Conservation (phyloP, 306 rosid species). For the Morella rubra region DNA sequence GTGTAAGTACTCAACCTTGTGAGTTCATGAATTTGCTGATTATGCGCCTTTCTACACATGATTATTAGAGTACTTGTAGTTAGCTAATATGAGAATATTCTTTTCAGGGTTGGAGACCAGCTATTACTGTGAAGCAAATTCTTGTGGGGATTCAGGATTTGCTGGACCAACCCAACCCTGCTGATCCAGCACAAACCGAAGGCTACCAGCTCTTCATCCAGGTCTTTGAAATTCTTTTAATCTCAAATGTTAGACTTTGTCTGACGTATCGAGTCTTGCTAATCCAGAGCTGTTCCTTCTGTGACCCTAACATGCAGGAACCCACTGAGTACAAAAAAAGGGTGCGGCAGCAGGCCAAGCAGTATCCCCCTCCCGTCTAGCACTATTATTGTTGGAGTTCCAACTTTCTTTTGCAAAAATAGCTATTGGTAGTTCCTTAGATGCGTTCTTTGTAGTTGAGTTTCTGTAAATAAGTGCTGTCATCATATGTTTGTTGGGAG, state of each 20-base stretch:
- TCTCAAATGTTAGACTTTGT: not conserved
- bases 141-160: slow-evolving; percentile 30
- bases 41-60: not conserved
- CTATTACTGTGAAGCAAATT: slow-evolving; percentile 27
- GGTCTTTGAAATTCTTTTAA: not conserved
- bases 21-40: not conserved
- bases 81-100: not conserved
- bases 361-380: slow-evolving; percentile 24
- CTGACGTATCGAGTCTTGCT: not conserved
- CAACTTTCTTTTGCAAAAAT: not conserved
- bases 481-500: too few relatives aligned
- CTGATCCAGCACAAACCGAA: slow-evolving; percentile 20
- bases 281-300: not conserved
- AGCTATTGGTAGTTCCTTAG: not conserved
- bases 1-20: slow-evolving; percentile 14
- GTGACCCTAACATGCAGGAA: slow-evolving; percentile 15
- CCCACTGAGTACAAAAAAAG: slow-evolving; percentile 26
- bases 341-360: slow-evolving; percentile 32
- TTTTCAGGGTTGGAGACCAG: slow-evolving; percentile 27
- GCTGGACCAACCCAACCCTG: slow-evolving; percentile 26
- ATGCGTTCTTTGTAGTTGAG: too few relatives aligned
- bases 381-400: not conserved
- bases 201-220: slow-evolving; percentile 16
- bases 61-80: not conserved
- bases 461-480: too few relatives aligned